Conservation (phyloP, 2,329 filamentous ascomycete genomes). For the Pleomassaria siparia region DNA sequence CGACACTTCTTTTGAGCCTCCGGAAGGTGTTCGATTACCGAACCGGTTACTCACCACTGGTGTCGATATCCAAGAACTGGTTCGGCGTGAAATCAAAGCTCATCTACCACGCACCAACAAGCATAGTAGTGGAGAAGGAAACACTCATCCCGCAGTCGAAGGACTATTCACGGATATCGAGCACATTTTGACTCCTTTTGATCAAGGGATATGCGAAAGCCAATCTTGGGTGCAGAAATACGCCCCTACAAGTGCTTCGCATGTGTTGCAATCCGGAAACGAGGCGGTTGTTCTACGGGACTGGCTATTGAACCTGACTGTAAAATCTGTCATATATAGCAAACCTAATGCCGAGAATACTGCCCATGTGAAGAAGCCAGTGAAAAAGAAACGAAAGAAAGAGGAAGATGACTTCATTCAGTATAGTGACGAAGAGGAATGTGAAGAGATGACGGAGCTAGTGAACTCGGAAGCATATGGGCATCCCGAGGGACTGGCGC, state of each 20-base stretch:
- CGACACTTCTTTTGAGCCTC: conserved; percentile 15
- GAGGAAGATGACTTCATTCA: conserved; percentile 41
- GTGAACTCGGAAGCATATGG: conserved; percentile 57
- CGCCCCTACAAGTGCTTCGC: conserved; percentile 65
- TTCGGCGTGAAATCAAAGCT: conserved; percentile 31
- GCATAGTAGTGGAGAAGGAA: not conserved
- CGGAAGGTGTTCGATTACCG: conserved; percentile 36
- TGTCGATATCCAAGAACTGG: conserved; percentile 42
- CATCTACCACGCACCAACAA: conserved; percentile 17
- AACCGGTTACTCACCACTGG: conserved; percentile 40
- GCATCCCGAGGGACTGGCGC: conserved; percentile 15
- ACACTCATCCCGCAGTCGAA: conserved; percentile 59
- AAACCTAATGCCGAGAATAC: conserved; percentile 26
- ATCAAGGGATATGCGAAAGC: conserved; percentile 73
- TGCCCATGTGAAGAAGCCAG: conserved; percentile 25
- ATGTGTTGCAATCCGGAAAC: conserved; percentile 73
- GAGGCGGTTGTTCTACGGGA: conserved; percentile 73
- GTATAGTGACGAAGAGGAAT: conserved; percentile 30
- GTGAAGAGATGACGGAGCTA: conserved; percentile 62
- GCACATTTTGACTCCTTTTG: conserved; percentile 73
- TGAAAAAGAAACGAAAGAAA: conserved; percentile 66
- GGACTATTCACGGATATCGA: conserved; percentile 63
- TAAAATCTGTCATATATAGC: conserved; percentile 67
- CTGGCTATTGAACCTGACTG: conserved; percentile 77
- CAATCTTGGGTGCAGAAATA: conserved; percentile 83